Evolutionary conservation across 2,329 filamentous ascomycete species (phyloP), one percentile per base, ranked within the genome.

Genomic region (Hymenoscyphus albidus): DNA sequence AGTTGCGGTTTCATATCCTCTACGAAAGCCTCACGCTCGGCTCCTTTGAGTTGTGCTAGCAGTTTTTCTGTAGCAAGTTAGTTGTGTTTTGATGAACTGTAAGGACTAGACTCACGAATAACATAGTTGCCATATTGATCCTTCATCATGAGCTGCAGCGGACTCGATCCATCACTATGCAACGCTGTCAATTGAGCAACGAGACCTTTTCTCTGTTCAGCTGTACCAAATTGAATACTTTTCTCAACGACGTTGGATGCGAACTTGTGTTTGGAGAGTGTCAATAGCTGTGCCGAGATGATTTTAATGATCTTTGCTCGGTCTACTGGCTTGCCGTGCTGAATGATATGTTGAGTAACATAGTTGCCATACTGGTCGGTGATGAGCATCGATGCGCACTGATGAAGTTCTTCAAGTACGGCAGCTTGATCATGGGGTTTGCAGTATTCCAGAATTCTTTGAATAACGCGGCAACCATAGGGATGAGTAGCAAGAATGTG

Each of bases 231-330:
- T 63, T 89, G 82, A 66, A 98, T 89, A 74, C 93, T 96, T 77
- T 92, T 94, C 78, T 99, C 95, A 0, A 99, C 94, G 2, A 99
- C 94, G 72, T 99, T 98, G 73, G 93, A 97, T 0, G 95, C 94
- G 73, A 92, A 96, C 76, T 99, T 99, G 80, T 98, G 92, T 80
- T 93, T 97, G 32, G 93, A 97, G 71, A 92, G 88, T 1, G 80
- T 79, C 48, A 97, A 78, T 2, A 97, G 80, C 64, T 92, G 85
- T 13, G 82, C 81, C 69, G 88, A 88, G 68, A 98, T 89, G 58
- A 92, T 80, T 32, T 83, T 78, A 63, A 97, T 90, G 72, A 97
- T 89, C 71, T 82, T 86, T 14, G 83, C 82, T 22, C 88, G 86
- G 72, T 97, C 92, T 63, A 89, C 86, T 3, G 85, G 82, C 61